phyloP scores from a whole-genome alignment of 108 stramenopile genomes.

The Mediolabrus comicus region DNA sequence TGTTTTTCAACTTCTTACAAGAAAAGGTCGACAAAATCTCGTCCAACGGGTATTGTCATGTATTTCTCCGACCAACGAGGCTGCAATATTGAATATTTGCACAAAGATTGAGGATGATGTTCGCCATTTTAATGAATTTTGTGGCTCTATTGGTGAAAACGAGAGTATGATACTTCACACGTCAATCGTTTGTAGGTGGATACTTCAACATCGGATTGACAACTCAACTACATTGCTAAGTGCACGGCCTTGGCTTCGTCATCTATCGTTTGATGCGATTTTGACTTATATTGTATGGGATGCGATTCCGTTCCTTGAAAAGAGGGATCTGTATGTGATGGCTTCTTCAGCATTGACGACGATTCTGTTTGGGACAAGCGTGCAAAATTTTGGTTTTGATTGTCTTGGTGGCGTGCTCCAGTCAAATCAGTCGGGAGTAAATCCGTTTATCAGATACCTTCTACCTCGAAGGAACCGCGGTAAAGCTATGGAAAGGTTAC shows the following conservation, averaged over 20 bases:
- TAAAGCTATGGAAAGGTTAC: constrained; percentile 75
- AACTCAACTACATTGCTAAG: constrained; percentile 5
- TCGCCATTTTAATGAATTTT: background rate
- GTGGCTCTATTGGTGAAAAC: constrained; percentile 46
- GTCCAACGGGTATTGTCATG: constrained; percentile 11
- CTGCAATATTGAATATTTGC: background rate
- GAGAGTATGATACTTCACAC: constrained; percentile 60
- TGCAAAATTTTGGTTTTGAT: constrained; percentile 41
- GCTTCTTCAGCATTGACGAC: constrained; percentile 42
- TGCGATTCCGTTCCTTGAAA: constrained; percentile 63
- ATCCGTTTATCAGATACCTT: constrained; percentile 27
- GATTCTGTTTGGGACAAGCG: constrained; percentile 42
- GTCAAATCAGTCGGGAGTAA: background rate
- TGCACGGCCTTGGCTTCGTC: constrained; percentile 75
- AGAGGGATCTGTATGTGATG: constrained; percentile 48
- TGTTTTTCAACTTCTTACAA: constrained; percentile 9
- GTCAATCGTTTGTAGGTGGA: constrained; percentile 42
- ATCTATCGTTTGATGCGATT: constrained; percentile 74
- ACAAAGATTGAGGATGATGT: constrained; percentile 17
- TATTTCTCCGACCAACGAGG: constrained; percentile 10
- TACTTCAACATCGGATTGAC: constrained; percentile 43
- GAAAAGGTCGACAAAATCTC: constrained; percentile 27
- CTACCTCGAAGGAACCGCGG: constrained; percentile 73
- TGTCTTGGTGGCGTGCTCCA: background rate
- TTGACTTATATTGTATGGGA: constrained; percentile 80